Base-by-base conservation (phyloP, 2,329 filamentous ascomycete species). In the Trichothecium sympodiale region DNA sequence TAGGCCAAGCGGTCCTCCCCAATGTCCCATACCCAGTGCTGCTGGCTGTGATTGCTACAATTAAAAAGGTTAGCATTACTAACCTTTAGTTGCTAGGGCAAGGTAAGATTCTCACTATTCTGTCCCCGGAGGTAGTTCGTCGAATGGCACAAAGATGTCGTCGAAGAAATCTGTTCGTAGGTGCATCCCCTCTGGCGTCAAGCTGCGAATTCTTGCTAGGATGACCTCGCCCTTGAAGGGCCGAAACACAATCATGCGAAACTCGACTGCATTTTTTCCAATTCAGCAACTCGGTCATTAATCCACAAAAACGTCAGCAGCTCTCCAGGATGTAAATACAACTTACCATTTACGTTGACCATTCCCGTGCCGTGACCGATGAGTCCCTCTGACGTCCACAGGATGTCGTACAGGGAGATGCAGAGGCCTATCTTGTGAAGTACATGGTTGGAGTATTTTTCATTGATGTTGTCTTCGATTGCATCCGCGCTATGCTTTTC, bases 201-300 rank as follows among this genome's bases (percentile, higher is more conserved):
- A 79, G 44, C 77, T 79, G 43, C 80, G 80, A 57, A 98, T 95
- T 44, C 78, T 80, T 13, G 84, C 91, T 31, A 84, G 69, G 50
- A 98, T 71, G 40, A 95, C 85, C 56, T 98, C 91, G 33, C 86
- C 85, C 54, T 94, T 94, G 65, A 95, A 96, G 0, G 91, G 91
- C 17, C 91, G 79, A 57, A 96, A 98, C 20, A 98, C 87, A 14
- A 95, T 71, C 52, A 98, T 69, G 16, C 87, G 83, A 52, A 96
- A 98, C 55, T 94, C 87, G 34, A 94, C 89, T 91, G 44, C 17
- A 29, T 27, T 38, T 34, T 20, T 16, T 31, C 16, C 9, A n/a
- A 3, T 18, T 34, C 9, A 20, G 7, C 30, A 18, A 28, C n/a
- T n/a, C n/a, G n/a, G n/a, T n/a, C n/a, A n/a, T n/a, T n/a, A n/a